Evolutionary conservation across 169 alveolate genomes (phyloP).

Genomic region (Babesia ovis): DNA sequence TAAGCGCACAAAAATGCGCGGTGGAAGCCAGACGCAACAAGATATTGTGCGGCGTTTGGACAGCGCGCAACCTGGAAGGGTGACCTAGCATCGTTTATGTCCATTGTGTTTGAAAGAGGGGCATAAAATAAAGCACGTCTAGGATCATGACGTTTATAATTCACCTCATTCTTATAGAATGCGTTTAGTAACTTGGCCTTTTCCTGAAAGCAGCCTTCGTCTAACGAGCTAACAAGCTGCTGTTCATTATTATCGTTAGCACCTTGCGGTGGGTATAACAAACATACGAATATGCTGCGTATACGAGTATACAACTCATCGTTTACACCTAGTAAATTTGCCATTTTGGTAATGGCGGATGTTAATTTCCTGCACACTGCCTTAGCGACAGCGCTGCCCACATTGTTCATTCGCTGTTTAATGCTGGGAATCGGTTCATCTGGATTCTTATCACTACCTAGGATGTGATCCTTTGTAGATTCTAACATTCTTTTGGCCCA

Average conservation of each 20-base stretch:
- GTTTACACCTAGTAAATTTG: background rate
- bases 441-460: background rate
- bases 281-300: background rate
- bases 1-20: background rate
- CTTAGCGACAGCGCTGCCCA: background rate
- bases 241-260: background rate
- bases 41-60: slow-evolving; percentile 12
- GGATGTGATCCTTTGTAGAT: background rate
- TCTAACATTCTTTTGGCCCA: background rate
- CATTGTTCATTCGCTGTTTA: background rate
- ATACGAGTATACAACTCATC: background rate
- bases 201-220: slow-evolving; percentile 27
- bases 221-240: background rate
- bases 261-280: background rate
- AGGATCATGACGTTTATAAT: background rate
- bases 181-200: slow-evolving; percentile 1
- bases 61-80: slow-evolving; percentile 19
- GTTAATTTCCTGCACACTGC: background rate
- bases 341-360: background rate
- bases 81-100: background rate
- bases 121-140: slow-evolving; percentile 1
- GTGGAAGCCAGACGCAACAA: background rate
- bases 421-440: background rate
- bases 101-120: slow-evolving; percentile 1
- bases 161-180: slow-evolving; percentile 1